Percentiles rank a stretch among this genome's conserved stretches.
Conservation (phyloP, 1,284 basidiomycete species). For the Trichosporon faecale region DNA sequence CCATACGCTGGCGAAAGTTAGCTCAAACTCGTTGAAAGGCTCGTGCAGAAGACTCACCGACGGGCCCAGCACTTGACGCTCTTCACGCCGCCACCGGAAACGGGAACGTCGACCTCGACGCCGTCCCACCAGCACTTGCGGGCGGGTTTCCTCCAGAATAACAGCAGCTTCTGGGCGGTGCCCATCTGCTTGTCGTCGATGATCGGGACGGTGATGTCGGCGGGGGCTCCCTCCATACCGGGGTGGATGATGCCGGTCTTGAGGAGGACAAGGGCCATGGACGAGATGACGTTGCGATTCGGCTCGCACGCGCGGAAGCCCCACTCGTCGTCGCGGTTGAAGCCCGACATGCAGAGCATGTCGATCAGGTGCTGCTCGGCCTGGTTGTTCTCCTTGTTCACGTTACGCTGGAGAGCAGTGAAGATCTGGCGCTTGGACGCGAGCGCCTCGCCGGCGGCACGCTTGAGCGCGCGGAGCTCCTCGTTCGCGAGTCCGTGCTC, state of each 20-base stretch:
- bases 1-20: slow-evolving; percentile 64
- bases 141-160: slow-evolving; percentile 99
- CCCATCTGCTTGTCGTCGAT: slow-evolving; percentile 90
- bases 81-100: slow-evolving; percentile 40
- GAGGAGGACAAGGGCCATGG: slow-evolving; percentile 92
- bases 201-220: slow-evolving; percentile 29
- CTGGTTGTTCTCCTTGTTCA: slow-evolving; percentile 98
- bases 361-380: slow-evolving; percentile 99
- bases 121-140: slow-evolving; percentile 99
- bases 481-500: slow-evolving; percentile 71
- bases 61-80: slow-evolving; percentile 89
- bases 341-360: slow-evolving; percentile 99
- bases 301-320: slow-evolving; percentile 95
- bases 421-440: slow-evolving; percentile 91
- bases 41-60: background rate
- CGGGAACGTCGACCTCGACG: slow-evolving; percentile 76
- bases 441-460: slow-evolving; percentile 78
- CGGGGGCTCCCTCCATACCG: slow-evolving; percentile 32
- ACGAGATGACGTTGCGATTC: slow-evolving; percentile 92
- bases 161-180: slow-evolving; percentile 91
- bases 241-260: slow-evolving; percentile 90
- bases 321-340: slow-evolving; percentile 94
- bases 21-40: background rate
- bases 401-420: slow-evolving; percentile 94
- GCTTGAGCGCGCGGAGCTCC: slow-evolving; percentile 70